Evolutionary conservation across 2,329 filamentous ascomycete genomes (phyloP).

Genomic region (Didymella arachidicola): DNA sequence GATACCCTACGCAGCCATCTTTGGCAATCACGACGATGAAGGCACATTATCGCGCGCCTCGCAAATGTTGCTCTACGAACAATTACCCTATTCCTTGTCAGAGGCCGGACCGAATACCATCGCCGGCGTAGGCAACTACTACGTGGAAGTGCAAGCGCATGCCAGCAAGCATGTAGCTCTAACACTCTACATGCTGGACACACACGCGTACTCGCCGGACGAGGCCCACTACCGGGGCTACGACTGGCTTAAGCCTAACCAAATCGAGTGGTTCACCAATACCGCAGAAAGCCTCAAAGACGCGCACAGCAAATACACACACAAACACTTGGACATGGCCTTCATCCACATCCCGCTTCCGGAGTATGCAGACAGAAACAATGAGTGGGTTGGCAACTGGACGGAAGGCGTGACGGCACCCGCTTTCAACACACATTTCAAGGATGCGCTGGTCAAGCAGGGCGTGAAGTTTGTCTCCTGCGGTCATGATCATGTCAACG

Average conservation of each 20-base stretch:
- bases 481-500: conserved; percentile 96
- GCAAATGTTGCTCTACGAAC: conserved; percentile 86
- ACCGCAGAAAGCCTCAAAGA: conserved; percentile 74
- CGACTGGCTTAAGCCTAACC: conserved; percentile 93
- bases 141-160: conserved; percentile 85
- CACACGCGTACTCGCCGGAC: conserved; percentile 89
- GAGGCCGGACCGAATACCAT: conserved; percentile 80
- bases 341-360: conserved; percentile 98
- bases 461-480: conserved; percentile 87
- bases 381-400: conserved; percentile 73
- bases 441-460: conserved; percentile 84
- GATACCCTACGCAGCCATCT: conserved; percentile 92
- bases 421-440: conserved; percentile 89
- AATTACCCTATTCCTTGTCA: conserved; percentile 89
- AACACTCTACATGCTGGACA: conserved; percentile 94
- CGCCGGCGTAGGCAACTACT: conserved; percentile 94
- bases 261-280: conserved; percentile 92
- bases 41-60: conserved; percentile 76
- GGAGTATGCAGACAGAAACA: conserved; percentile 74
- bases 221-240: conserved; percentile 90
- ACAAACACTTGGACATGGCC: conserved; percentile 92
- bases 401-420: conserved; percentile 88
- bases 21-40: conserved; percentile 98
- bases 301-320: conserved; percentile 82
- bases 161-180: conserved; percentile 87